These are phyloP conservation scores for Alternaria gaisen DNA, from an alignment of 2,329 filamentous ascomycete species.

Conservation along the genomic window DNA sequence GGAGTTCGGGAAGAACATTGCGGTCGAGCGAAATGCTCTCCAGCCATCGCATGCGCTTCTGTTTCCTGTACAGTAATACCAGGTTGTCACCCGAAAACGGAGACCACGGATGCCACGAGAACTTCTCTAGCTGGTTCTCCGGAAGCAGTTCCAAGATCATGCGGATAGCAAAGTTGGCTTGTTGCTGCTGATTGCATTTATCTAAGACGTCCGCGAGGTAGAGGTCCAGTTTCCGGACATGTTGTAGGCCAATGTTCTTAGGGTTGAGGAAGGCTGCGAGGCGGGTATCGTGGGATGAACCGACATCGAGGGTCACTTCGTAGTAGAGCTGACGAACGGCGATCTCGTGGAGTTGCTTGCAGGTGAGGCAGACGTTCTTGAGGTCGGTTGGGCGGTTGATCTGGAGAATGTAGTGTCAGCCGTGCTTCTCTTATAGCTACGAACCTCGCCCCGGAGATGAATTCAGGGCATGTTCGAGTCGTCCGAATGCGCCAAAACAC, in stretches of 20 bases:
- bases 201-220: slow-evolving; percentile 57
- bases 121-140: slow-evolving; percentile 59
- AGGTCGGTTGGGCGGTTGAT: slow-evolving; percentile 58
- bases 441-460: background rate
- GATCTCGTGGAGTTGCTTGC: slow-evolving; percentile 58
- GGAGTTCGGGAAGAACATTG: slow-evolving; percentile 52
- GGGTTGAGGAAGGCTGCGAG: slow-evolving; percentile 58
- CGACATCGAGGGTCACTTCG: slow-evolving; percentile 58
- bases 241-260: slow-evolving; percentile 57
- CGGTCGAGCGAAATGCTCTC: slow-evolving; percentile 58
- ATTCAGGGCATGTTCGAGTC: background rate
- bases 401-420: slow-evolving; percentile 29
- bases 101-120: slow-evolving; percentile 62
- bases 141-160: slow-evolving; percentile 61
- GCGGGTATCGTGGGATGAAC: slow-evolving; percentile 54
- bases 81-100: slow-evolving; percentile 59
- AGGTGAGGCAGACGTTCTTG: slow-evolving; percentile 58
- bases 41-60: slow-evolving; percentile 59
- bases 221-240: slow-evolving; percentile 57
- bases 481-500: background rate
- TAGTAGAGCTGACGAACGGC: slow-evolving; percentile 58
- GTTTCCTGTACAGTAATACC: slow-evolving; percentile 58
- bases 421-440: background rate
- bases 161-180: slow-evolving; percentile 58
- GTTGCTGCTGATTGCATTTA: slow-evolving; percentile 55